These are phyloP conservation scores for Verruconis gallopava DNA, from an alignment of 2,329 filamentous ascomycete species.

Conservation along the genomic window DNA sequence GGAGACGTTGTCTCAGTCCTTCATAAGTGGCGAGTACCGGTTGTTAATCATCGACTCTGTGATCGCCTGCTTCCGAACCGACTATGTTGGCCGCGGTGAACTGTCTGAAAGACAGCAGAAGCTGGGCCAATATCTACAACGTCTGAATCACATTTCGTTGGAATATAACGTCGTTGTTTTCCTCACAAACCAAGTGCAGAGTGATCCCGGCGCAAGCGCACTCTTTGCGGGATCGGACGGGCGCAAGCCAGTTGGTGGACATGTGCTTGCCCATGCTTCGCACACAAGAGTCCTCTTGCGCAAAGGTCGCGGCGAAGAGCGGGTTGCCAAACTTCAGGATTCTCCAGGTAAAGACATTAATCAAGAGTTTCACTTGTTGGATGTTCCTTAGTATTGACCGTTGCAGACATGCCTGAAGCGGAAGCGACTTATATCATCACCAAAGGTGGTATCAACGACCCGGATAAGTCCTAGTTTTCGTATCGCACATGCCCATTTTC, in stretches of 20 bases:
- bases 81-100: constrained; percentile 54
- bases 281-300: constrained; percentile 52
- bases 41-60: constrained; percentile 58
- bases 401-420: constrained; percentile 50
- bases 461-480: constrained; percentile 31
- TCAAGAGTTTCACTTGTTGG: too few species aligned
- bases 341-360: constrained; percentile 51
- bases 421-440: constrained; percentile 61
- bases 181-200: constrained; percentile 61
- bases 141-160: constrained; percentile 52
- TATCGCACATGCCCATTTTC: too few species aligned
- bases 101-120: constrained; percentile 57
- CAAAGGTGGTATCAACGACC: constrained; percentile 54
- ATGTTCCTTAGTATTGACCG: too few species aligned
- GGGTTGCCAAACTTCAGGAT: constrained; percentile 56
- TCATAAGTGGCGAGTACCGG: constrained; percentile 50
- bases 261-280: constrained; percentile 57
- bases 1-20: constrained; percentile 46
- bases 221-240: constrained; percentile 56
- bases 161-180: constrained; percentile 56
- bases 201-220: constrained; percentile 54
- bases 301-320: constrained; percentile 56
- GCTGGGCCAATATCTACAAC: constrained; percentile 51
- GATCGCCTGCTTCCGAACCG: constrained; percentile 56
- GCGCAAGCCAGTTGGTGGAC: constrained; percentile 52